Evolutionary conservation across 1,139 yeast species (phyloP), one percentile per base, ranked within the genome.

Genomic region (Pichia sp.): DNA sequence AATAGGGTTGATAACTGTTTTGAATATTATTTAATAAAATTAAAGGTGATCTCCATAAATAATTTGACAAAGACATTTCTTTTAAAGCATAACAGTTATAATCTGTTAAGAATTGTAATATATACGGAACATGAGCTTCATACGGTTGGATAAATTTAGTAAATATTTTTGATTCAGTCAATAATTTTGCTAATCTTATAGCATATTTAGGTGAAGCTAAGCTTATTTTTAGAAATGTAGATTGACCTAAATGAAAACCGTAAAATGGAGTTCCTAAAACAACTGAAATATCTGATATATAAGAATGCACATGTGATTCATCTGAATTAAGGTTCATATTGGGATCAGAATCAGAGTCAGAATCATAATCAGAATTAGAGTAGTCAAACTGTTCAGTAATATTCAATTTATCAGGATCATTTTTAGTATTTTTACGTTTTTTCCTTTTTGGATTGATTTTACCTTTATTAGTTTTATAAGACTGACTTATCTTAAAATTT

Each of bases 51-150:
- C 80, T 55, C 59, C 73, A 72, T 45, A 61, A 67, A 36, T 64
- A 59, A 2, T 56, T 43, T 30, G 53, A 47, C 48, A 74, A 45
- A 24, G 71, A 66, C 32, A 92, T 51, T 89, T 94, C 84, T 6
- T 83, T 82, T 62, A 97, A 87, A 0, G 96, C 95, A 61, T 74
- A 87, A 33, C 90, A 64, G 57, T 90, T 90, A 63, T 74, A 87
- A 58, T 94, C 98, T 0, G 87, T 71, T 35, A 87, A 63, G 58
- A 92, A 87, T 58, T 92, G 97, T 22, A 87, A 63, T 1, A 76
- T 60, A 56, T 70, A 82, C 0, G 96, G 94, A 11, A 92, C 71
- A 59, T 92, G 97, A 0, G 90, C 72, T 57, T 92, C 98, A 58
- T 70, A 86, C 0, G 80, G 77, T 41, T 78, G 79, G 23, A 51